Percentiles rank a stretch among this genome's conserved stretches.
phyloP scores from a whole-genome alignment of 179 eudicot species.

The Patellifolia procumbens region DNA sequence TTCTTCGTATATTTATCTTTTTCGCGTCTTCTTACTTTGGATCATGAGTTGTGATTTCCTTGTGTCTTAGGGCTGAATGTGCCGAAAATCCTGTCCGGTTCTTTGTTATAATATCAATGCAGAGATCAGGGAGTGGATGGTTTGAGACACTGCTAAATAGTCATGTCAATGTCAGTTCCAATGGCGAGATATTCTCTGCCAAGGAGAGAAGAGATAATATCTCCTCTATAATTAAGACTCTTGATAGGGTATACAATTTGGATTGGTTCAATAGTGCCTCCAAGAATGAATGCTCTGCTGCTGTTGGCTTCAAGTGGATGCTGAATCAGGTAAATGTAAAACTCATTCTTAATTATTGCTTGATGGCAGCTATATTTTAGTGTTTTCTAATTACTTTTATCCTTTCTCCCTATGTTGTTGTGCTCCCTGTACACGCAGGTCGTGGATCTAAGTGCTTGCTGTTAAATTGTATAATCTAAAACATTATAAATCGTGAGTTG shows the following conservation, averaged over 20 bases:
- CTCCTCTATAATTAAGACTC: conserved; percentile 59
- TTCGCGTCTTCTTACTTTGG: background rate
- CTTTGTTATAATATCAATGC: conserved; percentile 83
- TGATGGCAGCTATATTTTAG: background rate
- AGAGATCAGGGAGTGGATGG: conserved; percentile 98
- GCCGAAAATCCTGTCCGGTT: conserved; percentile 73
- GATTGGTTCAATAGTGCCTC: conserved; percentile 88
- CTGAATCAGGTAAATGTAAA: conserved; percentile 72
- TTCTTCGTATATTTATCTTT: background rate
- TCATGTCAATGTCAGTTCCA: conserved; percentile 84
- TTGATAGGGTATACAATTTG: conserved; percentile 80
- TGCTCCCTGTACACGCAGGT: background rate
- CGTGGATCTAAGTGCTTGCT: background rate
- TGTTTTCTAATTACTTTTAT: too few relatives aligned
- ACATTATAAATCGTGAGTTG: too few relatives aligned
- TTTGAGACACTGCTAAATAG: conserved; percentile 87
- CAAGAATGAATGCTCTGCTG: conserved; percentile 88
- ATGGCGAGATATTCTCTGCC: conserved; percentile 79
- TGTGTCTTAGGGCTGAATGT: conserved; percentile 73
- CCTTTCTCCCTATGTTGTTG: background rate
- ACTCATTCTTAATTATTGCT: background rate
- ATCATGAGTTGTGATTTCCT: conserved; percentile 13
- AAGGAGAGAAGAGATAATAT: conserved; percentile 63
- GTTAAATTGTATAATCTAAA: background rate
- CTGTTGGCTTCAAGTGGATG: conserved; percentile 98